Evolutionary conservation across 345 rosid species (phyloP), one percentile per base, ranked within the genome.

Genomic region (Murraya paniculata): DNA sequence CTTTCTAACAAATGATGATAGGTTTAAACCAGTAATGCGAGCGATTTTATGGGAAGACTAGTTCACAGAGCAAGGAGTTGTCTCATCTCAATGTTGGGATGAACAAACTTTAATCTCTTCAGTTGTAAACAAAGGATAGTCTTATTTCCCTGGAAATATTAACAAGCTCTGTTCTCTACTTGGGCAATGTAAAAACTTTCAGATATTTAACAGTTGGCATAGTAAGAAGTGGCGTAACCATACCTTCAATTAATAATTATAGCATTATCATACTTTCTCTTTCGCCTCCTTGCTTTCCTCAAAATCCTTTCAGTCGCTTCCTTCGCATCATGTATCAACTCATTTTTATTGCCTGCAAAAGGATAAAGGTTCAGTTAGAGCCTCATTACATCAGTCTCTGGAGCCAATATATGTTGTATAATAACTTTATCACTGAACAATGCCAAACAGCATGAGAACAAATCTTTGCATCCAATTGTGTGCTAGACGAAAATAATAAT

Each of bases 241-340:
- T 87, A 81, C 92, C 91, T 87, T 90, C 84, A 94, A 81, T 89
- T 85, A 71, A 97, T 94, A 80, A 94, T 85, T 70, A 97, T 93
- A 68, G 86, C 75, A 79, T 86, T 86, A 57, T 74, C 78, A 57
- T 79, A 74, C 82, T 88, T 91, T 81, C 98, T 84, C 88, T 86
- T 97, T 72, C 85, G 82, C 86, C 96, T 91, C 87, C 98, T 90
- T 71, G 98, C 98, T 76, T 75, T 86, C 81, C 80, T 89, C 85
- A 97, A 84, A 74, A 97, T 89, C 72, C 84, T 78, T 24, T 87
- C 84, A 6, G 93, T 89, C 80, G 91, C 97, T 79, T 86, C 85
- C 84, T 85, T 82, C 73, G 86, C 88, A 77, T 89, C 93, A 78
- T 88, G 87, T 7, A 82, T 73, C 66, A 78, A 79, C 69, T 76